Base-by-base conservation (phyloP, 2,329 filamentous ascomycete species). In the Pestalotiopsis sp. region DNA sequence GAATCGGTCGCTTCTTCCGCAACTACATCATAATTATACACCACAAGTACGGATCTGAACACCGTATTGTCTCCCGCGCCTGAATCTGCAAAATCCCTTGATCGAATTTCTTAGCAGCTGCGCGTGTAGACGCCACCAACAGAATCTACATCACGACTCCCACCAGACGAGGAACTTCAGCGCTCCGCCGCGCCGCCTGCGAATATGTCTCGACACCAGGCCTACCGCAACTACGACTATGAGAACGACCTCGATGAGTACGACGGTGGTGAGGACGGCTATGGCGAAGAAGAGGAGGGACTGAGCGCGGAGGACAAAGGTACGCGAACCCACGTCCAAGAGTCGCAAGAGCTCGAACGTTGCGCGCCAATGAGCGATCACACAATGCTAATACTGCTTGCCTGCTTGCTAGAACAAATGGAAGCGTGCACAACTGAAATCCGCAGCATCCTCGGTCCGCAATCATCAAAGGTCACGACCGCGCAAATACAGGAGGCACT, bases 401-500 rank as follows among this genome's bases (percentile, higher is more conserved):
- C 27, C 23, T 27, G 13, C 20, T 36, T n/a, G 11, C 52, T 63
- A 78, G 77, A 73, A 67, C 75, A 77, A 70, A 87, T 97, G 87
- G 85, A 86, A 52, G 80, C 87, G 52, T 91, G 90, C 64, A 93
- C 91, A 0, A 83, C 86, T 52, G 85, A 91, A 71, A 92, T 97
- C 45, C 86, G 88, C 69, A 84, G 85, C 70, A 86, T 87, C 9
- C 83, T 97, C n/a, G 91, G 90, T 6, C 79, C 82, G 11, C 84
- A 88, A 70, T 83, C 86, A 39, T 82, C 82, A 71, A 89, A 88
- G 70, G 85, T 91, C 74, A 87, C 85, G 45, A 82, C 79, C 60
- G 79, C 76, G 49, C 92, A 97, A 77, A 95, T 98, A 71, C 90
- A 97, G 78, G 95, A 98, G 70, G 88, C 95, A 0, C 81, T 99